These are phyloP conservation scores for Aureobasidium sp. DNA, from an alignment of 2,329 filamentous ascomycete genomes.

Conservation along the genomic window DNA sequence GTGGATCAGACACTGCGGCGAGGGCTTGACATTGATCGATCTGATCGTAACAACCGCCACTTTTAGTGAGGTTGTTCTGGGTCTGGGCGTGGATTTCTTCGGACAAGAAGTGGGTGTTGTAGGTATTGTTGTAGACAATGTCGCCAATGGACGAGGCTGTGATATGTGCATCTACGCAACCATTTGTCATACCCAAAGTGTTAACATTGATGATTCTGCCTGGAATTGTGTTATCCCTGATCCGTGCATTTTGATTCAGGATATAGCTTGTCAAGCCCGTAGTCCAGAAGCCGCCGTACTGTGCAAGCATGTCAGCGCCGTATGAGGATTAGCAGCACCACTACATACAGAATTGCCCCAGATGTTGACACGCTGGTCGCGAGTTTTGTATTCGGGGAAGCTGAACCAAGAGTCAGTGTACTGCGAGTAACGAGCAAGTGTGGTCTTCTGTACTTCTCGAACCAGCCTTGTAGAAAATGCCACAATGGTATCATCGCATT, in stretches of 20 bases:
- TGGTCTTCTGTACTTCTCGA: slow-evolving; percentile 7
- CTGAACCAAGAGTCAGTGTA: background rate
- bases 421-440: no score
- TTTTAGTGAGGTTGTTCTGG: background rate
- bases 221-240: slow-evolving; percentile 34
- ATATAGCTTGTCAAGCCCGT: slow-evolving; percentile 50
- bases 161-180: slow-evolving; percentile 42
- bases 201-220: slow-evolving; percentile 37
- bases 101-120: slow-evolving; percentile 24
- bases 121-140: slow-evolving; percentile 28
- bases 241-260: slow-evolving; percentile 51
- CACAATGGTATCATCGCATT: slow-evolving; percentile 44
- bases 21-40: background rate
- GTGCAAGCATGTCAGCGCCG: slow-evolving; percentile 13
- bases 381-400: background rate
- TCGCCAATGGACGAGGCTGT: slow-evolving; percentile 33
- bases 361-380: background rate
- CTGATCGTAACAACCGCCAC: background rate
- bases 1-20: background rate
- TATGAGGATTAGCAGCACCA: fast-evolving
- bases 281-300: slow-evolving; percentile 50
- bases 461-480: slow-evolving; percentile 46
- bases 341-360: background rate
- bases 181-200: slow-evolving; percentile 49
- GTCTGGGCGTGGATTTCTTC: background rate